phyloP scores from a whole-genome alignment of 176 grass and related monocot species.

The Bolboschoenus planiculmis region DNA sequence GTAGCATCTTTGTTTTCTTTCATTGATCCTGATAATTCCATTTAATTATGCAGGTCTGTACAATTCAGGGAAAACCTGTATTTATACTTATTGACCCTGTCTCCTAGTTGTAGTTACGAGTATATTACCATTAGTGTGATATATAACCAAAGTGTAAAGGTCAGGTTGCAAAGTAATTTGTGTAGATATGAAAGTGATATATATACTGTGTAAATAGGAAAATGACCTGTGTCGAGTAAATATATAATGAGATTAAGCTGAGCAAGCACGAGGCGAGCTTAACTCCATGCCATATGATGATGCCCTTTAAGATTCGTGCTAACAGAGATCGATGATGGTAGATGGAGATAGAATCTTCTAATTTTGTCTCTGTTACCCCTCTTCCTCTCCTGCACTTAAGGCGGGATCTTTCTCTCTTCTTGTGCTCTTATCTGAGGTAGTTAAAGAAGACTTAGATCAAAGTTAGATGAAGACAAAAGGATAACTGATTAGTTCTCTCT shows the following conservation, averaged over 20 bases:
- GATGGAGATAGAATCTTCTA: background rate
- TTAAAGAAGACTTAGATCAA: no score
- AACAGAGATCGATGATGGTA: background rate
- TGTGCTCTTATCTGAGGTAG: no score
- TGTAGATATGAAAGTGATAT: background rate
- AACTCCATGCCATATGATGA: background rate
- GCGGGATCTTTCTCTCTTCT: no score
- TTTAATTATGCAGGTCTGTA: background rate
- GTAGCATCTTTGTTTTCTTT: background rate
- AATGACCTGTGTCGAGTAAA: background rate
- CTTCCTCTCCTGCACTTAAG: no score
- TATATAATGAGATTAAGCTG: background rate
- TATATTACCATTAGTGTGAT: background rate
- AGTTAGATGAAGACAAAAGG: no score
- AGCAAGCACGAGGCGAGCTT: background rate
- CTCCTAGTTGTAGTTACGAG: background rate
- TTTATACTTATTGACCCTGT: background rate
- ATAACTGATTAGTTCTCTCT: no score
- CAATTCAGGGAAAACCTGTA: background rate
- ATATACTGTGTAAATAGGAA: background rate
- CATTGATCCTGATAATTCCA: background rate
- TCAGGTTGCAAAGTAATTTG: background rate
- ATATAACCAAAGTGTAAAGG: background rate
- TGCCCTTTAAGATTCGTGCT: background rate
- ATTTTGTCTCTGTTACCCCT: background rate